Percentiles rank a stretch among this genome's conserved stretches.
Conservation (phyloP, 768 basidiomycete species). For the Rhodocollybia butyracea region DNA sequence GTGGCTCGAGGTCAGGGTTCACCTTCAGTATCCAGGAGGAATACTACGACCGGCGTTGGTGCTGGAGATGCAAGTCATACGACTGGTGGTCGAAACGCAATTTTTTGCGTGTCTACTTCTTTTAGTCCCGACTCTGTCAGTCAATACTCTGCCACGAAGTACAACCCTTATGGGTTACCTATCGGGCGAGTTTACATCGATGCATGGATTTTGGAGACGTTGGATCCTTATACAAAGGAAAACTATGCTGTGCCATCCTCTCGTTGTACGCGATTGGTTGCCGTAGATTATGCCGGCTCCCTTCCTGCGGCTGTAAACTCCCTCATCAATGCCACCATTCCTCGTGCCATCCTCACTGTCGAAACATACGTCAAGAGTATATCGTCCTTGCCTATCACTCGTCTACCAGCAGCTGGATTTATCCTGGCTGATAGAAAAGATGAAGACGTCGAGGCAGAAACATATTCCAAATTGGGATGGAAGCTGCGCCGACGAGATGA, state of each 20-base stretch:
- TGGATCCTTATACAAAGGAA: conserved; percentile 93
- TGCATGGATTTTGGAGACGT: conserved; percentile 94
- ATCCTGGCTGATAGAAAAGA: conserved; percentile 51
- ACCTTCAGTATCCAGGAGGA: conserved; percentile 25
- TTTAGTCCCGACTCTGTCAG: conserved; percentile 63
- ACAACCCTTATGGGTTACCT: conserved; percentile 73
- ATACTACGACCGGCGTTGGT: conserved; percentile 20
- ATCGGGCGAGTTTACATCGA: conserved; percentile 83
- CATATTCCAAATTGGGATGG: conserved; percentile 42
- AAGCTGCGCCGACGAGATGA: conserved; percentile 59
- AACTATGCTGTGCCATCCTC: conserved; percentile 95
- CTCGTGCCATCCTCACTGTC: conserved; percentile 66
- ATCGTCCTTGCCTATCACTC: conserved; percentile 63
- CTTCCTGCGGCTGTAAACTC: conserved; percentile 84
- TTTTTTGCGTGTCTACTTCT: conserved; percentile 83
- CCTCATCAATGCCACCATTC: conserved; percentile 77
- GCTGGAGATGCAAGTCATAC: conserved; percentile 16
- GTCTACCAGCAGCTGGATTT: conserved; percentile 65
- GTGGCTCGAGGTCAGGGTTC: conserved; percentile 54
- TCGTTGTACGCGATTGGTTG: conserved; percentile 77
- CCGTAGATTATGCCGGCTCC: conserved; percentile 83
- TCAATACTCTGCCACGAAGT: conserved; percentile 58
- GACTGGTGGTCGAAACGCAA: conserved; percentile 48
- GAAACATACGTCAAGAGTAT: conserved; percentile 70
- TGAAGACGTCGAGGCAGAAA: conserved; percentile 37